Conservation (phyloP, 345 rosid genomes). For the Eucalyptus regnans region DNA sequence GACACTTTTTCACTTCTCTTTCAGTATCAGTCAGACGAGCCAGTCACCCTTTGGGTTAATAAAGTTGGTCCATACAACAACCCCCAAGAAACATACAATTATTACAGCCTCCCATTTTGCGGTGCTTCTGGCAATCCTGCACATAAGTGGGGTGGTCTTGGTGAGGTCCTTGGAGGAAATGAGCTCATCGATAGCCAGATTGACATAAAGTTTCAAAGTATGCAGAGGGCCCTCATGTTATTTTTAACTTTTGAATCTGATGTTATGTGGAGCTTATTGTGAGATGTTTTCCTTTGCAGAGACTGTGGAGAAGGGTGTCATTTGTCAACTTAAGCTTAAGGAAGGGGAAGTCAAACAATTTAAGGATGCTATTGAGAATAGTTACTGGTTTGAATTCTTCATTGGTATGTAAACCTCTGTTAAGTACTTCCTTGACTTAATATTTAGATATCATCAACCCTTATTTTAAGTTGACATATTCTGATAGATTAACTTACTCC, state of each 20-base stretch:
- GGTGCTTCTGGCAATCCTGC: slow-evolving; percentile 41
- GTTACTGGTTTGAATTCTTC: slow-evolving; percentile 90
- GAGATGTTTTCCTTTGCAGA: slow-evolving; percentile 17
- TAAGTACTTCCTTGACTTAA: not conserved
- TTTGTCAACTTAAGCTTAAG: slow-evolving; percentile 56
- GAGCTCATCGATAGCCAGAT: slow-evolving; percentile 95
- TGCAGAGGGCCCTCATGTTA: slow-evolving; percentile 1
- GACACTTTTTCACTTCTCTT: not conserved
- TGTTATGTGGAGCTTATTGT: not conserved
- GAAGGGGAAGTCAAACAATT: slow-evolving; percentile 65
- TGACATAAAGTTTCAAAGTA: slow-evolving; percentile 77
- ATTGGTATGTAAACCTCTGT: slow-evolving; percentile 57
- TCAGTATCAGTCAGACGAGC: slow-evolving; percentile 78
- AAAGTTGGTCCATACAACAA: slow-evolving; percentile 99
- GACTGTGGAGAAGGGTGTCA: slow-evolving; percentile 43
- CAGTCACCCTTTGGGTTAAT: slow-evolving; percentile 93
- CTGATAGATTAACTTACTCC: not conserved
- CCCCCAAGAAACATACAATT: slow-evolving; percentile 99
- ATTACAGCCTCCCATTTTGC: slow-evolving; percentile 97
- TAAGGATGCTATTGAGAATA: slow-evolving; percentile 85
- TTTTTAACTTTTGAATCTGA: not conserved
- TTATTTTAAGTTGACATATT: not conserved
- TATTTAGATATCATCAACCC: not conserved
- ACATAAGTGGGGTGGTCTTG: slow-evolving; percentile 99
- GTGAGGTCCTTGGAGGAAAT: slow-evolving; percentile 99